A percentile compares a stretch with the other conserved stretches of the same genome.
Evolutionary conservation across 257 asterid genomes (phyloP).

Genomic region (Solanum peruvianum): DNA sequence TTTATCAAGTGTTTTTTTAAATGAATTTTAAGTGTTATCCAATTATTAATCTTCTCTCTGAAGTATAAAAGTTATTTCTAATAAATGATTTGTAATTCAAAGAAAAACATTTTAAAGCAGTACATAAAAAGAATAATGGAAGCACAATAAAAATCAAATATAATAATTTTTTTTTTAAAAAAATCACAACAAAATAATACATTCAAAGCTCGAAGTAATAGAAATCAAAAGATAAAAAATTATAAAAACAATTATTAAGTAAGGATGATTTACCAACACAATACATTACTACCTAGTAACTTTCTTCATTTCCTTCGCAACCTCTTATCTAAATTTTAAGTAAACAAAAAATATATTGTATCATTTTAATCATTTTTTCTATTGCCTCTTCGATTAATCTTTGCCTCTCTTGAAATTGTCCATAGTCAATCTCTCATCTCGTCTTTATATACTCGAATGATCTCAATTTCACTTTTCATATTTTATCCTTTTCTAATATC

Average conservation of each 20-base stretch:
- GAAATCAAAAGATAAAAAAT: neutral
- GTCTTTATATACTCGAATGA: no score
- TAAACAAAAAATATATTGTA: no score
- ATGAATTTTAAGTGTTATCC: no score
- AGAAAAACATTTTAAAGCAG: neutral
- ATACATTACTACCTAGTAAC: neutral
- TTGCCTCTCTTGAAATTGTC: no score
- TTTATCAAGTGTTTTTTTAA: no score
- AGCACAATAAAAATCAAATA: neutral
- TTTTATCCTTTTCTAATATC: no score
- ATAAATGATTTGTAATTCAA: no score
- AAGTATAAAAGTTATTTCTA: neutral
- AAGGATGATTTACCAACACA: neutral
- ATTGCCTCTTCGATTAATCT: no score
- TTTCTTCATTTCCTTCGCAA: neutral
- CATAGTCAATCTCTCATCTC: neutral
- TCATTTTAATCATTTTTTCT: no score
- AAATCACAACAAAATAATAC: no score
- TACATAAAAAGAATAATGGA: neutral
- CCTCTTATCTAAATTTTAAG: neutral
- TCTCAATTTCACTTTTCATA: no score
- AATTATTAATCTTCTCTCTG: neutral
- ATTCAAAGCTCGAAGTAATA: neutral
- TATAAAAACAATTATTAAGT: neutral
- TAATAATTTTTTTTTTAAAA: fast-evolving